Evolutionary conservation across 1,284 basidiomycete genomes (phyloP).

Genomic region (Irpex lacteus): DNA sequence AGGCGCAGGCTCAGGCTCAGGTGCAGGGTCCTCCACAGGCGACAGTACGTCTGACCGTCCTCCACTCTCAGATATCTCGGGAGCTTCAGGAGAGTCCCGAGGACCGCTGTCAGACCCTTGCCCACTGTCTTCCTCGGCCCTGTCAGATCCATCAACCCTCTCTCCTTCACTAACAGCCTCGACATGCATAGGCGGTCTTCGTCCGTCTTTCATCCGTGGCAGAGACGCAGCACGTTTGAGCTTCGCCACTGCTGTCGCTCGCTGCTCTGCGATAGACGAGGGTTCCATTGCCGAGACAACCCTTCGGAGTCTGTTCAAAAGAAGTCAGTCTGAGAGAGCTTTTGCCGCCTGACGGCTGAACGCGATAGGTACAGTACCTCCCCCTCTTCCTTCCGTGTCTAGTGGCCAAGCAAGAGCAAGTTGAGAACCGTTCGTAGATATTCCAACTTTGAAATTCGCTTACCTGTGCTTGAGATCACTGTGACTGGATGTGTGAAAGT

Average conservation of each 20-base stretch:
- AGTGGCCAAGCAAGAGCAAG: background rate
- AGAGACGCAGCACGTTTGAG: conserved; percentile 87
- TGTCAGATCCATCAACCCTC: conserved; percentile 38
- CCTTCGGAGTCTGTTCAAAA: conserved; percentile 26
- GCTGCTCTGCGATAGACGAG: conserved; percentile 54
- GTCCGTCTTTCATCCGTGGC: conserved; percentile 83
- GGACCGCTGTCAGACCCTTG: conserved; percentile 23
- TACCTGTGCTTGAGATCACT: background rate
- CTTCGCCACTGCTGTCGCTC: conserved; percentile 84
- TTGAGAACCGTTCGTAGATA: background rate
- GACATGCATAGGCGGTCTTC: conserved; percentile 79
- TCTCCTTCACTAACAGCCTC: conserved; percentile 79
- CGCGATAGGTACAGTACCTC: conserved; percentile 10
- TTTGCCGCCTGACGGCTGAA: background rate
- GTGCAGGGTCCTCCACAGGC: background rate
- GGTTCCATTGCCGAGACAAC: conserved; percentile 37
- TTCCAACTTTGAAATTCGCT: background rate
- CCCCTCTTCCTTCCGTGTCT: conserved; percentile 8
- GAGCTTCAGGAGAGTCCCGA: conserved; percentile 29
- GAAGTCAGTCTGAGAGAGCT: conserved; percentile 1
- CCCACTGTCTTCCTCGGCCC: conserved; percentile 23
- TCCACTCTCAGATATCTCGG: conserved; percentile 8
- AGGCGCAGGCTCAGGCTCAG: too few relatives aligned
- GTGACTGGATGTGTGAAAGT: conserved; percentile 10
- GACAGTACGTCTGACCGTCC: background rate